Evolutionary conservation across 495 filamentous ascomycete species (phyloP).

Genomic region (Astrothelium macrocarpum): DNA sequence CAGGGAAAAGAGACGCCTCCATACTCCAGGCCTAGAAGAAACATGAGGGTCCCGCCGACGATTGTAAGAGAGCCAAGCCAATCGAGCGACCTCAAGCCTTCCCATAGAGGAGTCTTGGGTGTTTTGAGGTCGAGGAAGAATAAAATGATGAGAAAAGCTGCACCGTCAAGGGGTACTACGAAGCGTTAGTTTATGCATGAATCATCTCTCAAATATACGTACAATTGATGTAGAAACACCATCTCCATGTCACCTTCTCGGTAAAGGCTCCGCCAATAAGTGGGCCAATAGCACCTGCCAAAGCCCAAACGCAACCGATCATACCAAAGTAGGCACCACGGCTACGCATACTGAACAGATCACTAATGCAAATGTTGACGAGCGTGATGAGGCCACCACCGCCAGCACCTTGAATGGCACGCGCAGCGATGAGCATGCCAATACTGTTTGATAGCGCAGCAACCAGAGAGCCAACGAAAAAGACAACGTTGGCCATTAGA

Average conservation of each 20-base stretch:
- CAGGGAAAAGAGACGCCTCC: slow-evolving; percentile 71
- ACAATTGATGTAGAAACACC: slow-evolving; percentile 60
- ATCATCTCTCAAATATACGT: slow-evolving; percentile 15
- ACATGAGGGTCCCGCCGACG: slow-evolving; percentile 69
- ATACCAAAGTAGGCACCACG: slow-evolving; percentile 35
- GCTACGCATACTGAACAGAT: slow-evolving; percentile 64
- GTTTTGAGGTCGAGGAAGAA: slow-evolving; percentile 69
- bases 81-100: slow-evolving; percentile 67
- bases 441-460: slow-evolving; percentile 58
- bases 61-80: slow-evolving; percentile 61
- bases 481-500: slow-evolving; percentile 59
- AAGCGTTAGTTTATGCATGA: slow-evolving; percentile 33
- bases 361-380: slow-evolving; percentile 72
- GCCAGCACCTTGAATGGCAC: slow-evolving; percentile 75
- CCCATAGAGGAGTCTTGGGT: slow-evolving; percentile 57
- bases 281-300: slow-evolving; percentile 33
- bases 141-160: slow-evolving; percentile 55
- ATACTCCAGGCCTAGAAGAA: slow-evolving; percentile 70
- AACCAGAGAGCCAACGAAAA: slow-evolving; percentile 67
- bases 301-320: slow-evolving; percentile 35
- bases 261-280: slow-evolving; percentile 35
- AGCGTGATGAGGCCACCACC: slow-evolving; percentile 73
- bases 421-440: slow-evolving; percentile 62
- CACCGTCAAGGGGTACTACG: slow-evolving; percentile 59
- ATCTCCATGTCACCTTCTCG: slow-evolving; percentile 45